A percentile compares a stretch with the other conserved stretches of the same genome.
These are phyloP conservation scores for Smittium culicis DNA, from an alignment of 371 early-diverging fungal genomes.

Conservation along the genomic window DNA sequence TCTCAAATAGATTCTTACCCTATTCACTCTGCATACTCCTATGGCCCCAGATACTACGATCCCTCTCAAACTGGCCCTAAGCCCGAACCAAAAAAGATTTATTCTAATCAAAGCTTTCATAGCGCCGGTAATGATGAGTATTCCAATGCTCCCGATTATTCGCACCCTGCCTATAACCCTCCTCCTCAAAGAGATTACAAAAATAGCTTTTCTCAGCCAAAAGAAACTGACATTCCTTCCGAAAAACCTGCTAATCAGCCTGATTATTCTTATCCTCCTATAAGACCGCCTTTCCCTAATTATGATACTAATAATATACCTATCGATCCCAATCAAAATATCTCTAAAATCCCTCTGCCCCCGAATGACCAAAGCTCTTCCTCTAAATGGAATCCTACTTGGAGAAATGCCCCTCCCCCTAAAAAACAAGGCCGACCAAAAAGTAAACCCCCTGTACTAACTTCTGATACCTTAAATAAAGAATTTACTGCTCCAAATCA, in stretches of 20 bases:
- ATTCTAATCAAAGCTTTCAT: neutral
- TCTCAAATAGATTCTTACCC: neutral
- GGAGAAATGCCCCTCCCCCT: neutral
- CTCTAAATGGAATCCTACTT: neutral
- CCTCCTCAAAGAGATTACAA: neutral
- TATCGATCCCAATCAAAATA: neutral
- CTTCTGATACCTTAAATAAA: neutral
- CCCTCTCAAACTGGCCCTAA: neutral
- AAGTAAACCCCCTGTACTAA: neutral
- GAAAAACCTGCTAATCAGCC: neutral
- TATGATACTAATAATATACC: neutral
- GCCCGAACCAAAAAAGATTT: neutral
- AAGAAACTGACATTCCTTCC: neutral
- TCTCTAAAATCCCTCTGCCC: neutral
- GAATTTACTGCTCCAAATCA: neutral
- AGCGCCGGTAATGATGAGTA: neutral
- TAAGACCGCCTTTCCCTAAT: neutral
- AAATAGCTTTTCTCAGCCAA: neutral
- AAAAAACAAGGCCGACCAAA: neutral
- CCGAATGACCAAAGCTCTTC: neutral
- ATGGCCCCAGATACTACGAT: neutral
- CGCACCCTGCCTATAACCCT: neutral
- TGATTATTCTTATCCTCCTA: neutral
- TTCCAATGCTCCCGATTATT: neutral
- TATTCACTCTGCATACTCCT: neutral